phyloP scores from a whole-genome alignment of 2,329 filamentous ascomycete species.

The Trichoderma sp. region DNA sequence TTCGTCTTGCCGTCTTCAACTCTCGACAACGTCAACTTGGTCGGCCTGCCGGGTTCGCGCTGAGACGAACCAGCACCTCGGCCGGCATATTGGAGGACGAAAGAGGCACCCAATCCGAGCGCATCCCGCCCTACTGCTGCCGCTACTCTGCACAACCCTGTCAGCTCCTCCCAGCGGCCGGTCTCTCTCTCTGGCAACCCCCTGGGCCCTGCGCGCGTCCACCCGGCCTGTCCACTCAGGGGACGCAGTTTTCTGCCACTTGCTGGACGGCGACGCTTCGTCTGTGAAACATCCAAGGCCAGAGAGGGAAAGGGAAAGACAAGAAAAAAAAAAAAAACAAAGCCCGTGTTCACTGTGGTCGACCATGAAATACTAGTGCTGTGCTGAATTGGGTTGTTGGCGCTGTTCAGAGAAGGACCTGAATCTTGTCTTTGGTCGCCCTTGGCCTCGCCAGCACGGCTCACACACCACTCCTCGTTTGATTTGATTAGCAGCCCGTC shows the following conservation, averaged over 20 bases:
- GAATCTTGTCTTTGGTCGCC: slow-evolving; percentile 22
- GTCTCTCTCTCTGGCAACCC: background rate
- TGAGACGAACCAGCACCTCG: slow-evolving; percentile 7
- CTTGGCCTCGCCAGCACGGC: slow-evolving; percentile 13
- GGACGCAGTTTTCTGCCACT: slow-evolving; percentile 30
- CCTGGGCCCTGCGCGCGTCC: slow-evolving; percentile 29
- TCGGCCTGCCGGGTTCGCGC: slow-evolving; percentile 31
- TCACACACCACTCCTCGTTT: slow-evolving; percentile 5
- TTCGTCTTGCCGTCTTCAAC: slow-evolving; percentile 31
- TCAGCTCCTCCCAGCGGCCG: slow-evolving; percentile 21
- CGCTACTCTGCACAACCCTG: slow-evolving; percentile 10
- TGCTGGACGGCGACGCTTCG: slow-evolving; percentile 34
- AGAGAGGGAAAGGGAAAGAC: slow-evolving; percentile 29
- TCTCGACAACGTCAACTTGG: slow-evolving; percentile 27
- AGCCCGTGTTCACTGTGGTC: slow-evolving; percentile 36
- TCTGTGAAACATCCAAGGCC: slow-evolving; percentile 37
- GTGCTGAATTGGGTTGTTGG: slow-evolving; percentile 44
- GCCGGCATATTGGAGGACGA: slow-evolving; percentile 12
- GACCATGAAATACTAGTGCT: slow-evolving; percentile 48
- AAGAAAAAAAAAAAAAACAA: slow-evolving; percentile 35
- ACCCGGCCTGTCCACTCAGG: slow-evolving; percentile 28
- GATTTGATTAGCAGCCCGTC: slow-evolving; percentile 25
- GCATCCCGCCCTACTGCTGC: slow-evolving; percentile 24
- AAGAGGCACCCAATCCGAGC: slow-evolving; percentile 28
- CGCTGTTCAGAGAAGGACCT: slow-evolving; percentile 36